These are phyloP conservation scores for Huiozyma sinensis DNA, from an alignment of 805 yeast species.

Conservation along the genomic window DNA sequence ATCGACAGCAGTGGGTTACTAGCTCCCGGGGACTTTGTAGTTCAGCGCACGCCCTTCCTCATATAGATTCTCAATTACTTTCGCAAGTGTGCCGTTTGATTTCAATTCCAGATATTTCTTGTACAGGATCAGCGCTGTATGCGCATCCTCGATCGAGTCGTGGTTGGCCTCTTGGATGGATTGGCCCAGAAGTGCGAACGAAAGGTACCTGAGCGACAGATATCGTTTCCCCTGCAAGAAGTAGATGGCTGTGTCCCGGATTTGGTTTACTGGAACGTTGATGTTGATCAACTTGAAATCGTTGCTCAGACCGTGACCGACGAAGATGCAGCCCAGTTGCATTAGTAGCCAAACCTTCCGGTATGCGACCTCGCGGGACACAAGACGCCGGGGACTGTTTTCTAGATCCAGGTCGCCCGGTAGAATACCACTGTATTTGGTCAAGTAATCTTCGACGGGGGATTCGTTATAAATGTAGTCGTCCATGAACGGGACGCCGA, in stretches of 20 bases:
- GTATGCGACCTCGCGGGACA: slow-evolving; percentile 72
- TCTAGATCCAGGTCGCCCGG: slow-evolving; percentile 78
- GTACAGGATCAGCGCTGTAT: slow-evolving; percentile 71
- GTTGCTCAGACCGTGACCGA: slow-evolving; percentile 86
- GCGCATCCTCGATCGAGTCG: slow-evolving; percentile 94
- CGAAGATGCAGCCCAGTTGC: slow-evolving; percentile 82
- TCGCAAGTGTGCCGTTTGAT: slow-evolving; percentile 48
- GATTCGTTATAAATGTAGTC: slow-evolving; percentile 75
- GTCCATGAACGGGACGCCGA: slow-evolving; percentile 78
- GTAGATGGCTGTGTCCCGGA: slow-evolving; percentile 80
- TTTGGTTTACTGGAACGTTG: slow-evolving; percentile 75
- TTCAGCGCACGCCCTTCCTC: slow-evolving; percentile 43
- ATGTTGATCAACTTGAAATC: slow-evolving; percentile 92
- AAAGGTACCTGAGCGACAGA: slow-evolving; percentile 74
- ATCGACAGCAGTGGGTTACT: no score
- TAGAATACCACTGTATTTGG: slow-evolving; percentile 88
- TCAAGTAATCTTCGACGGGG: slow-evolving; percentile 72
- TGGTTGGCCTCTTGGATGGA: slow-evolving; percentile 88
- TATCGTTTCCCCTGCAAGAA: slow-evolving; percentile 69
- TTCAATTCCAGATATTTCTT: slow-evolving; percentile 57
- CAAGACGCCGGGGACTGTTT: slow-evolving; percentile 56
- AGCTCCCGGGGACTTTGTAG: slow-evolving; percentile 21
- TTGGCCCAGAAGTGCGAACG: slow-evolving; percentile 63
- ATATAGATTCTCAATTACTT: slow-evolving; percentile 55
- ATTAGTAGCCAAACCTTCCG: slow-evolving; percentile 82